A percentile compares a stretch with the other conserved stretches of the same genome.
Conservation (phyloP, 2,329 filamentous ascomycete species). For the Aspergillus awamori region DNA sequence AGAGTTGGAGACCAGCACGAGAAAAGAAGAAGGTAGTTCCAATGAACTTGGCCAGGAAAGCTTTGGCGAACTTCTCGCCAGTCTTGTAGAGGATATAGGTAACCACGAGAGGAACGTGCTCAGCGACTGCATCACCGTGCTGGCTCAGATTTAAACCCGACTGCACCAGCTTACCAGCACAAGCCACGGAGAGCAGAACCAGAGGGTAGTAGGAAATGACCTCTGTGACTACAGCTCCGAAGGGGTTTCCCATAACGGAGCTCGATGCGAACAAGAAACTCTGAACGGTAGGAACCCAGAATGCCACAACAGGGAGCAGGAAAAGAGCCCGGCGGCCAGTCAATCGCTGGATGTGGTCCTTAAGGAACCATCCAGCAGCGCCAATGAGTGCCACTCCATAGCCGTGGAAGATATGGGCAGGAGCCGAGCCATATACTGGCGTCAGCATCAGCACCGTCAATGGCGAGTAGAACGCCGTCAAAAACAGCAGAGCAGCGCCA, state of each 20-base stretch:
- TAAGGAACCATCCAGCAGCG: slow-evolving; percentile 72
- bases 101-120: slow-evolving; percentile 66
- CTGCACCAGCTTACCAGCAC: slow-evolving; percentile 67
- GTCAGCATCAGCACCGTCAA: slow-evolving; percentile 70
- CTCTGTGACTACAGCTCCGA: slow-evolving; percentile 78
- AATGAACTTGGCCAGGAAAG: slow-evolving; percentile 54
- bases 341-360: slow-evolving; percentile 56
- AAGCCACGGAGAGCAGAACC: slow-evolving; percentile 64
- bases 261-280: slow-evolving; percentile 71
- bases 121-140: slow-evolving; percentile 60
- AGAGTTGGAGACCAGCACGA: slow-evolving; percentile 70
- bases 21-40: slow-evolving; percentile 68
- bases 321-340: slow-evolving; percentile 51
- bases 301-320: slow-evolving; percentile 71
- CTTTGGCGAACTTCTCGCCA: slow-evolving; percentile 46
- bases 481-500: slow-evolving; percentile 39
- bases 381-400: slow-evolving; percentile 67
- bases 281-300: slow-evolving; percentile 74
- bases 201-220: slow-evolving; percentile 71
- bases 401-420: slow-evolving; percentile 71
- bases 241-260: slow-evolving; percentile 64
- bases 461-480: slow-evolving; percentile 46
- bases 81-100: slow-evolving; percentile 67
- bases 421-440: slow-evolving; percentile 85
- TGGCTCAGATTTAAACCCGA: slow-evolving; percentile 56